Evolutionary conservation across 2,329 filamentous ascomycete genomes (phyloP), one percentile per base, ranked within the genome.

Genomic region (Beauveria varroae): DNA sequence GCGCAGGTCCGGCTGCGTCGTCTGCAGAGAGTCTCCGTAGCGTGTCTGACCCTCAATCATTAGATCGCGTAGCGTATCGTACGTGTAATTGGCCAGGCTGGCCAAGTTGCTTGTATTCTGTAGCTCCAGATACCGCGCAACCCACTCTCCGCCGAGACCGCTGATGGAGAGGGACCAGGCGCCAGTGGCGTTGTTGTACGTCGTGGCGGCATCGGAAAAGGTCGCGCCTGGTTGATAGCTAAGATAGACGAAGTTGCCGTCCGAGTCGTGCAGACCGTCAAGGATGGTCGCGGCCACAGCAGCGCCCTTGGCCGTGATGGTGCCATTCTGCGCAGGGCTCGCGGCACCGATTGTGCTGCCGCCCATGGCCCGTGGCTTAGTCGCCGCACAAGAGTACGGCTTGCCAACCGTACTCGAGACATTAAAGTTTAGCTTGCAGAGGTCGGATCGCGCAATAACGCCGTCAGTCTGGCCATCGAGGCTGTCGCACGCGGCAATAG

Each of bases 1-100:
- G 0, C 76, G 79, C 0, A 85, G 74, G 63, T 85, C 81, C 0
- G 80, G 79, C 34, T 77, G 68, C 1, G 77, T 83, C 6, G 81
- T 84, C 67, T 84, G 81, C n/a, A 84, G 71, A 20, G 73, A 77
- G 67, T 81, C 78, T 53, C 73, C 65, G 68, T 80, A 83, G 61
- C 73, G 75, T 50, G 77, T 70, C 75, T 77, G 76, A 14, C 77
- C 81, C 8, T 72, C 69, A 5, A 73, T 68, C 73, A 85, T 84
- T 78, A 79, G 84, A 28, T 75, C 74, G 5, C 75, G 72, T 18
- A 84, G 71, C 1, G 77, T 82, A 65, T 85, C 80, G 65, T 80
- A 81, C 18, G 80, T 83, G 52, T 83, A 76, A 55, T 72, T 70
- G 52, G 76, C 68, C 1, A 81, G 70, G 20, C 68, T 70, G 16